A percentile compares a stretch with the other conserved stretches of the same genome.
phyloP scores from a whole-genome alignment of 441 rosid genomes.

The Rhodomyrtus psidioides region DNA sequence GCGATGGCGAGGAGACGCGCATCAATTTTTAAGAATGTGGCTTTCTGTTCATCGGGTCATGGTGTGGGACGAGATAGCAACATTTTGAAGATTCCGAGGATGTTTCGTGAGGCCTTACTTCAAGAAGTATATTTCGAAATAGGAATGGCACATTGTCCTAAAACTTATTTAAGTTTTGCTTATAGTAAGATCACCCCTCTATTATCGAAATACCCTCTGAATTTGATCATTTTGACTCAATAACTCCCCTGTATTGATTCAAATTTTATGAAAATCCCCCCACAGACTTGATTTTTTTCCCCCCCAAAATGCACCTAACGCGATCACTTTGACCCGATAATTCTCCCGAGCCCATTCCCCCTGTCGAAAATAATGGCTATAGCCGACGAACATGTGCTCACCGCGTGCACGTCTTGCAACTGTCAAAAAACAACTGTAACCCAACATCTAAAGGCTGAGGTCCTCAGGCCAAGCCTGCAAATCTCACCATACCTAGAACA shows the following conservation, averaged over 20 bases:
- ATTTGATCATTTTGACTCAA: neutral
- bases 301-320: neutral
- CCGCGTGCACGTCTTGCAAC: neutral
- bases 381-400: neutral
- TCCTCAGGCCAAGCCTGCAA: neutral
- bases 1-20: neutral
- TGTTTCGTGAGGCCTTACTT: neutral
- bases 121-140: neutral
- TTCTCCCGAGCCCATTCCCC: neutral
- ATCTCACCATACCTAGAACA: neutral
- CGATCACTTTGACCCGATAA: neutral
- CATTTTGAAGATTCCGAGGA: neutral
- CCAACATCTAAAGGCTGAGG: neutral
- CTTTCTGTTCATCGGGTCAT: neutral
- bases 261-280: neutral
- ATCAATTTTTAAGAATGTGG: neutral
- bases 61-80: neutral
- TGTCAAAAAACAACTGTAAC: neutral
- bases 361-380: neutral
- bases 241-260: neutral
- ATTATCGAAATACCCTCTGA: neutral
- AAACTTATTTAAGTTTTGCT: neutral
- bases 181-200: too few relatives aligned
- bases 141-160: neutral
- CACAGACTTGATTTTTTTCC: too few relatives aligned